phyloP scores from a whole-genome alignment of 352 stramenopile species.

The Elongisporangium anandrum region DNA sequence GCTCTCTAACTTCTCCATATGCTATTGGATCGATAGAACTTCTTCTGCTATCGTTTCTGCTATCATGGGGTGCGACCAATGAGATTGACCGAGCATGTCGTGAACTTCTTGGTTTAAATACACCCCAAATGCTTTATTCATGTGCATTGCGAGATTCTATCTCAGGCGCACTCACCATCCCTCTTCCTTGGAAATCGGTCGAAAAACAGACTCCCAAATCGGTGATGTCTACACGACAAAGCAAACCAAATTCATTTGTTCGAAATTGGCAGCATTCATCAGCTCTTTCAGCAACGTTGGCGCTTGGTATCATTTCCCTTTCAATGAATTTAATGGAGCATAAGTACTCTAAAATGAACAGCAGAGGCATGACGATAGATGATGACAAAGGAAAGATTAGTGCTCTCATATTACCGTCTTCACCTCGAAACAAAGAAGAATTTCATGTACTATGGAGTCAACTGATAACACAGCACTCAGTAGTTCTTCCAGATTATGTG shows the following conservation, averaged over 20 bases:
- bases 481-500: constrained; percentile 73
- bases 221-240: not conserved
- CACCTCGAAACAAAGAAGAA: constrained; percentile 68
- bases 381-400: constrained; percentile 1
- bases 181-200: constrained; percentile 46
- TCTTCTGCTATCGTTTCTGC: constrained; percentile 60
- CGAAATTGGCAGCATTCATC: constrained; percentile 78
- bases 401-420: constrained; percentile 17
- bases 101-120: constrained; percentile 48
- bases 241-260: constrained; percentile 23
- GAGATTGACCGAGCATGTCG: constrained; percentile 65
- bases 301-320: constrained; percentile 63
- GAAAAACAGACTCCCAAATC: not conserved
- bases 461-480: constrained; percentile 80
- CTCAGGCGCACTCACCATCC: constrained; percentile 65
- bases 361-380: constrained; percentile 4
- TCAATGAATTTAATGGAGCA: constrained; percentile 86
- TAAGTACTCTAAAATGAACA: constrained; percentile 37
- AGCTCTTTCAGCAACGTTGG: constrained; percentile 56
- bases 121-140: constrained; percentile 49
- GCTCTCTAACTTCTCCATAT: constrained; percentile 33
- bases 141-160: constrained; percentile 54
- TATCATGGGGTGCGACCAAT: constrained; percentile 68
- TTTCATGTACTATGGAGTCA: constrained; percentile 86
- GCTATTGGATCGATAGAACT: constrained; percentile 67